phyloP scores from a whole-genome alignment of 2,329 filamentous ascomycete genomes.

The Echinosphaeria canescens region DNA sequence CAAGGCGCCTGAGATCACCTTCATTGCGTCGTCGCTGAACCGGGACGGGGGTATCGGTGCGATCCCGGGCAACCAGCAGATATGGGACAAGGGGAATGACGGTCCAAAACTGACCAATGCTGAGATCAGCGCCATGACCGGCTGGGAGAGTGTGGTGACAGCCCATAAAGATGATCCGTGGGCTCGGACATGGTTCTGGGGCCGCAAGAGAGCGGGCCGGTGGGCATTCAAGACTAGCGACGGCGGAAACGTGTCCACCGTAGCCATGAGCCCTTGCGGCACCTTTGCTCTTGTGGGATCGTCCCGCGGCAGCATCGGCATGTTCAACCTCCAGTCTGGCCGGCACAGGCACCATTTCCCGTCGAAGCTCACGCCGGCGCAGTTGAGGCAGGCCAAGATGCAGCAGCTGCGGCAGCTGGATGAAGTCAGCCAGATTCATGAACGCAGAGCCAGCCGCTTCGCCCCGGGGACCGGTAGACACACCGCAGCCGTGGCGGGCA shows the following conservation, averaged over 20 bases:
- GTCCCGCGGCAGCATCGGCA: constrained; percentile 62
- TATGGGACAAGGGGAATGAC: constrained; percentile 62
- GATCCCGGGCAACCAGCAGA: constrained; percentile 51
- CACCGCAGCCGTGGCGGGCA: constrained; percentile 60
- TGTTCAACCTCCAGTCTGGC: constrained; percentile 95
- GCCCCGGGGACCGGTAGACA: constrained; percentile 46
- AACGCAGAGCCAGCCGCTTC: constrained; percentile 19
- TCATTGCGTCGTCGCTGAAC: constrained; percentile 79
- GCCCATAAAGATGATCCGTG: constrained; percentile 70
- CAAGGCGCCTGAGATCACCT: constrained; percentile 82
- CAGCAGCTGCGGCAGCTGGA: constrained; percentile 36
- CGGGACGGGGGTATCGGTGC: constrained; percentile 87
- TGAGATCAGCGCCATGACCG: constrained; percentile 56
- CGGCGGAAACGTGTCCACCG: constrained; percentile 60
- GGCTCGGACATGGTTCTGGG: constrained; percentile 97
- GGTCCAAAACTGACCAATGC: constrained; percentile 43
- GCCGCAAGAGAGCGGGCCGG: constrained; percentile 72
- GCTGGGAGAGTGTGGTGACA: constrained; percentile 94
- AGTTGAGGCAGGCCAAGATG: constrained; percentile 55
- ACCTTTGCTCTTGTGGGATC: constrained; percentile 88
- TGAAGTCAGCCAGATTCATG: constrained; percentile 30
- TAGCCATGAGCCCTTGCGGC: constrained; percentile 77
- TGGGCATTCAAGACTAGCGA: constrained; percentile 87
- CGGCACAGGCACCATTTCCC: constrained; percentile 77
- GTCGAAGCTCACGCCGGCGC: constrained; percentile 51